Base-by-base conservation (phyloP, 148 eudicot species). In the Cornus controversa region DNA sequence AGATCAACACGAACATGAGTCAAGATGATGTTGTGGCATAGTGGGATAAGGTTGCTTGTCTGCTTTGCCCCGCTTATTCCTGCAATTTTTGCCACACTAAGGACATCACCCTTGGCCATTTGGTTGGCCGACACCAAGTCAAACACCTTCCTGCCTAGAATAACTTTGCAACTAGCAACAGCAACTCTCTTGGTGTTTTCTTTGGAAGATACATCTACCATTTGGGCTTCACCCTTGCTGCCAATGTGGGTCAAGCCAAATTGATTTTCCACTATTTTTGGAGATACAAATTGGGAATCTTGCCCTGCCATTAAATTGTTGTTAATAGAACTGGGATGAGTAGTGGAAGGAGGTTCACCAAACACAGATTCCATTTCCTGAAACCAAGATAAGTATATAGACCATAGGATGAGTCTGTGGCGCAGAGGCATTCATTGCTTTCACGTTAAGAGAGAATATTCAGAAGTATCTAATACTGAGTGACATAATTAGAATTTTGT, bases 161-260 rank as follows among this genome's bases (percentile, higher is more conserved):
- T 70, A 54, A 96, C 97, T 89, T 89, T 96, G 87, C 97, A 88
- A 53, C 91, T 92, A 1, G 99, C 99, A 47, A 87, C 67, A 23
- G 99, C 99, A 2, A 89, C 89, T 83, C 98, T 86, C 81, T 92
- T 88, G 72, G 90, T 89, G 72, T 79, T 77, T 53, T 86, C 87
- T 84, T 96, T 96, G 54, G 85, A 83, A 69, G 99, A 90, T 63
- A 96, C 88, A 77, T 96, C 98, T 65, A 93, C 99, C 99, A 96
- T 96, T 74, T 87, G 92, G 22, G 97, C 98, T 85, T 96, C 91
- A 69, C 98, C 99, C 62, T 81, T 89, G 67, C 70, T 31, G 42
- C 88, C 89, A 76, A 91, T 75, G 74, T 96, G 99, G 25, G 95
- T 89, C 80, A 93, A 79, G 37, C 78, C 57, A 37, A 50, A 26